A percentile compares a stretch with the other conserved stretches of the same genome.
These are phyloP conservation scores for Cyberlindnera americana DNA, from an alignment of 805 yeast species.

Conservation along the genomic window DNA sequence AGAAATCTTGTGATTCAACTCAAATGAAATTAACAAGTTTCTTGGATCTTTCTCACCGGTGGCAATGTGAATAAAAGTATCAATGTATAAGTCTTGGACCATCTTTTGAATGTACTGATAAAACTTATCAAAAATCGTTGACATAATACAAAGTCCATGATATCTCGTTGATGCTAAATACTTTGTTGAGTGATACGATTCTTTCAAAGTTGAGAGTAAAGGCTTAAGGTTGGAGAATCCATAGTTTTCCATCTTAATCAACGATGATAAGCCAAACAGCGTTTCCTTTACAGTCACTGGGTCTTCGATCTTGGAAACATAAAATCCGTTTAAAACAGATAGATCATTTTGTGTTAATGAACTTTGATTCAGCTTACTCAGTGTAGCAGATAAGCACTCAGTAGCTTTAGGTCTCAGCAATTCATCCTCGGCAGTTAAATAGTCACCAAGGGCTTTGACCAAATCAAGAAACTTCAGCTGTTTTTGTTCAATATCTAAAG, in stretches of 20 bases:
- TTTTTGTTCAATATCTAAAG: conserved; percentile 14
- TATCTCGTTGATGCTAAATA: conserved; percentile 61
- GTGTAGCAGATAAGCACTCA: conserved; percentile 37
- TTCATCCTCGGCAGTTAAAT: conserved; percentile 58
- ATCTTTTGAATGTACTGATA: conserved; percentile 18
- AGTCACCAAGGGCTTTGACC: conserved; percentile 56
- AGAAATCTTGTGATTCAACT: conserved; percentile 47
- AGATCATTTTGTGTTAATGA: conserved; percentile 37
- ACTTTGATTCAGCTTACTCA: conserved; percentile 29
- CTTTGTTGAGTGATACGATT: conserved; percentile 51
- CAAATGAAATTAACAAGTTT: conserved; percentile 71
- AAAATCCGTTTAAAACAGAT: conserved; percentile 45
- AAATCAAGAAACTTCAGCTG: conserved; percentile 36
- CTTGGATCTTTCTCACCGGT: conserved; percentile 93
- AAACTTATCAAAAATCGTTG: conserved; percentile 32
- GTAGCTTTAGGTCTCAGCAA: conserved; percentile 47
- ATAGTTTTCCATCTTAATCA: conserved; percentile 53
- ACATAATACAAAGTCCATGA: conserved; percentile 50
- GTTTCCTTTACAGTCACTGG: conserved; percentile 48
- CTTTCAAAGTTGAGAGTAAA: conserved; percentile 36
- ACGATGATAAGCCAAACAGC: conserved; percentile 48
- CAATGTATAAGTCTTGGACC: conserved; percentile 42
- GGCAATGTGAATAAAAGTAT: conserved; percentile 63
- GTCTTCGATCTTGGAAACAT: conserved; percentile 66
- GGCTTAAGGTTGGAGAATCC: conserved; percentile 31